phyloP scores from a whole-genome alignment of 208 protist species.

The Crithidia brevicula region DNA sequence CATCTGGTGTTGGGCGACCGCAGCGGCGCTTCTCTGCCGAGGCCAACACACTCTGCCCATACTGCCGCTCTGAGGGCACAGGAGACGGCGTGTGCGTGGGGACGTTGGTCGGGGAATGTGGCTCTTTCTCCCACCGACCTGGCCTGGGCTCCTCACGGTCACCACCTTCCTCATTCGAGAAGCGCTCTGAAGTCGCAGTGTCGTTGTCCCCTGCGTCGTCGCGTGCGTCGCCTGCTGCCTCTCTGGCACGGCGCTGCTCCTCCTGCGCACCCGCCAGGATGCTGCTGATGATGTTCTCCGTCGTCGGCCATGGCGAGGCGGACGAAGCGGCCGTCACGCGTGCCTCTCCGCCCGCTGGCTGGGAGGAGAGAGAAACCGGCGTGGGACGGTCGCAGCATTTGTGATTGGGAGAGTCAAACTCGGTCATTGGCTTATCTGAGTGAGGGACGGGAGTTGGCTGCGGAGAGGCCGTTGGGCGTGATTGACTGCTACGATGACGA shows the following conservation, averaged over 20 bases:
- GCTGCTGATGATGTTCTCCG: conserved; percentile 46
- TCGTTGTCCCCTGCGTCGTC: not conserved
- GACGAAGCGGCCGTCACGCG: conserved; percentile 18
- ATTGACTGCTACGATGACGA: conserved; percentile 1
- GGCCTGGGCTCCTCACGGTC: not conserved
- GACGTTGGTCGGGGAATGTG: too few species aligned
- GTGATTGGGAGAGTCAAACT: conserved; percentile 12
- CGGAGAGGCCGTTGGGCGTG: conserved; percentile 11
- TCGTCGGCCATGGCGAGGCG: conserved; percentile 47
- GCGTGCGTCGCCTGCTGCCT: not conserved
- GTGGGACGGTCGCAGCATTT: conserved; percentile 36
- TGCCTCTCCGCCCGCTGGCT: conserved; percentile 26
- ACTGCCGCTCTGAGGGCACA: conserved; percentile 30
- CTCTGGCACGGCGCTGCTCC: conserved; percentile 27
- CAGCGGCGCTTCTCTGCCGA: conserved; percentile 38
- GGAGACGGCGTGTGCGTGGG: conserved; percentile 36
- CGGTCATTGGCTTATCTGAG: conserved; percentile 19
- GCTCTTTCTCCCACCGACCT: too few species aligned
- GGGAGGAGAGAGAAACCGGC: conserved; percentile 31
- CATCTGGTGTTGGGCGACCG: conserved; percentile 25
- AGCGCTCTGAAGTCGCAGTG: not conserved
- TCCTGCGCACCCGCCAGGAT: conserved; percentile 26
- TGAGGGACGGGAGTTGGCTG: conserved; percentile 13
- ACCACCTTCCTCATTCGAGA: conserved; percentile 14
- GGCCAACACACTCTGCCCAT: conserved; percentile 39